Conservation (phyloP, 2,329 filamentous ascomycete species). For the Claviceps sp. region DNA sequence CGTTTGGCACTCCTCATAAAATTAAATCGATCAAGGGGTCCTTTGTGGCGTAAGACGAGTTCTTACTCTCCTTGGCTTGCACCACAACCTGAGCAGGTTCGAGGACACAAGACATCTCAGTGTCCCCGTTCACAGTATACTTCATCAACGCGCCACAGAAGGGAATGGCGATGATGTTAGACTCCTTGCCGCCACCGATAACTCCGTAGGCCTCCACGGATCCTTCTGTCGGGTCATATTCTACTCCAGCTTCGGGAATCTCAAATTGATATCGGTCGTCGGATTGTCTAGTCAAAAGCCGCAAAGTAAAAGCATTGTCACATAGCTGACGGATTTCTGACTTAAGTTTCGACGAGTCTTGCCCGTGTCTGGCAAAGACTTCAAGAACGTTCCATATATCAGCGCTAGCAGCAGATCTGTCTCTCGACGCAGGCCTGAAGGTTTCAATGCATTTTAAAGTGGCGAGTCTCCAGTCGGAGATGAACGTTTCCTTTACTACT, state of each 20-base stretch:
- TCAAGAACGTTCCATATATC: not conserved
- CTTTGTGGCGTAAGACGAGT: not conserved
- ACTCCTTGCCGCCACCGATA: not conserved
- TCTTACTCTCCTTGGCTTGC: not conserved
- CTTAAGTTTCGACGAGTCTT: not conserved
- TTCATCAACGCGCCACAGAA: not conserved
- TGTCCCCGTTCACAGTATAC: not conserved
- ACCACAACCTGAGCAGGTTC: not conserved
- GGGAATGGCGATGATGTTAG: not conserved
- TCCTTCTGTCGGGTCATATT: not conserved
- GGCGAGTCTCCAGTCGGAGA: not conserved
- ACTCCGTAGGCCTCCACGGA: not conserved
- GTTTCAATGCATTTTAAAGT: not conserved
- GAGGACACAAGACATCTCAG: not conserved
- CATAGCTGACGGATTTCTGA: not conserved
- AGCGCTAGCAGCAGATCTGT: not conserved
- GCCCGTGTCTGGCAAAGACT: not conserved
- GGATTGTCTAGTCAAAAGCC: not conserved
- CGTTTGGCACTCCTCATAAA: not conserved
- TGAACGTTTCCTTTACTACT: not conserved
- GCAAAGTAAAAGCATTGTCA: not conserved
- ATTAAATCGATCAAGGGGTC: too few species aligned
- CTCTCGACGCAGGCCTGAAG: not conserved
- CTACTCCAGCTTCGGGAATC: rapidly evolving
- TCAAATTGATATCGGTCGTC: not conserved